Evolutionary conservation across 2,329 filamentous ascomycete species (phyloP).

Genomic region (Pseudomassariella vexata): DNA sequence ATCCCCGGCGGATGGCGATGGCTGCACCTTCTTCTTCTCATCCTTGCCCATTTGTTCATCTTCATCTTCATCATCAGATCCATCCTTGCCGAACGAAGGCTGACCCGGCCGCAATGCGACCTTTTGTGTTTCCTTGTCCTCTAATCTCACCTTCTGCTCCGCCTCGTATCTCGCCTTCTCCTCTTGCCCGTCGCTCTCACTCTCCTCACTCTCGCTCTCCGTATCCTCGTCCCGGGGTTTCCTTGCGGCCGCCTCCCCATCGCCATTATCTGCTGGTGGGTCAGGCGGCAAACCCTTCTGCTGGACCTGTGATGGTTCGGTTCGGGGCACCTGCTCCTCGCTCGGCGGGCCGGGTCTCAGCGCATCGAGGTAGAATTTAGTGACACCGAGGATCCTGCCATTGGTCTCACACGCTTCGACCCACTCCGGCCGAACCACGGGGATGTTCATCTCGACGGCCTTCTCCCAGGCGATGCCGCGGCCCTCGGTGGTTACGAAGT

Average conservation of each 20-base stretch:
- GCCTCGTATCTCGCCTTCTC: slow-evolving; percentile 27
- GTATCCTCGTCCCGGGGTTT: slow-evolving; percentile 7
- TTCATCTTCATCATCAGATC: slow-evolving; percentile 18
- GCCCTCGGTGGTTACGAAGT: slow-evolving; percentile 95
- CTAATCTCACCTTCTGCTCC: slow-evolving; percentile 51
- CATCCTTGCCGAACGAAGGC: slow-evolving; percentile 15
- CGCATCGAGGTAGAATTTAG: slow-evolving; percentile 93
- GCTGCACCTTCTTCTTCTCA: slow-evolving; percentile 33
- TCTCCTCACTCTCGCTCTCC: slow-evolving; percentile 8
- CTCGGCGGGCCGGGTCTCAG: slow-evolving; percentile 38
- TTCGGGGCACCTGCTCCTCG: slow-evolving; percentile 24
- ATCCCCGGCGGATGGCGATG: slow-evolving; percentile 44
- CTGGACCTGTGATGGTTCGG: slow-evolving; percentile 18
- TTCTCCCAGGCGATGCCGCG: slow-evolving; percentile 90
- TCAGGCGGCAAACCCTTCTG: slow-evolving; percentile 23
- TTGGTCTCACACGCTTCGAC: slow-evolving; percentile 92
- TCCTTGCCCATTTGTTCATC: slow-evolving; percentile 27
- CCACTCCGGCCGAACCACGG: slow-evolving; percentile 95
- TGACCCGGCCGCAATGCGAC: slow-evolving; percentile 40
- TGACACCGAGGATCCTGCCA: slow-evolving; percentile 86
- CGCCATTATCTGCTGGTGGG: slow-evolving; percentile 14
- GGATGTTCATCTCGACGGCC: slow-evolving; percentile 95
- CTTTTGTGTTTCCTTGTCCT: slow-evolving; percentile 50
- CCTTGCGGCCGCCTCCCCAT: slow-evolving; percentile 4
- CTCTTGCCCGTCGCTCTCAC: slow-evolving; percentile 24